phyloP scores from a whole-genome alignment of 2,329 filamentous ascomycete species.

The Scedosporium aurantiacum region DNA sequence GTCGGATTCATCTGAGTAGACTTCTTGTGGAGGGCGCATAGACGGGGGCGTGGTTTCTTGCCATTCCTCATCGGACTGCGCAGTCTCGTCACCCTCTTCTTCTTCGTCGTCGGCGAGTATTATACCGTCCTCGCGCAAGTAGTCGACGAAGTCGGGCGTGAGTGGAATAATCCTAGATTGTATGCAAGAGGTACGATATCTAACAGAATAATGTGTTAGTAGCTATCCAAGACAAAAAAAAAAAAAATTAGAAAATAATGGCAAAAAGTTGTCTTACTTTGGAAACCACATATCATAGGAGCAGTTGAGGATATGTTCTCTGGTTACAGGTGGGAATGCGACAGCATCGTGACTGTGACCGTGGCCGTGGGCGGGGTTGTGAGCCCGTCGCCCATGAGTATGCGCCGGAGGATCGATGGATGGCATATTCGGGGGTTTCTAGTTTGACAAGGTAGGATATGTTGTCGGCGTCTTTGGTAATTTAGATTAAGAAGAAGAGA shows the following conservation, averaged over 20 bases:
- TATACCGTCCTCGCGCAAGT: conserved; percentile 88
- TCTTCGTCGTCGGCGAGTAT: conserved; percentile 63
- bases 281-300: conserved; percentile 90
- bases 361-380: not conserved
- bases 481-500: not conserved
- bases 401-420: not conserved
- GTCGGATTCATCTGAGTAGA: conserved; percentile 29
- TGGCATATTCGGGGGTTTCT: not conserved
- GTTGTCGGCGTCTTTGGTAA: not conserved
- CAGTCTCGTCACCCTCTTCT: conserved; percentile 34
- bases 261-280: conserved; percentile 32
- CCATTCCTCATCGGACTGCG: conserved; percentile 45
- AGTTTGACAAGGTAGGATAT: not conserved
- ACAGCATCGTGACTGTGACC: not conserved
- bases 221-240: not conserved
- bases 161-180: conserved; percentile 80
- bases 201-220: not conserved
- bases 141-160: conserved; percentile 63
- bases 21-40: conserved; percentile 15
- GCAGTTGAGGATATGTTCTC: conserved; percentile 83
- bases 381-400: not conserved
- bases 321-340: conserved; percentile 73
- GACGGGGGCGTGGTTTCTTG: conserved; percentile 15
- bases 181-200: conserved; percentile 66
- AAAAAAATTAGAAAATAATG: no score